phyloP scores from a whole-genome alignment of 2,329 filamentous ascomycete species.

The Fusarium devonianum region DNA sequence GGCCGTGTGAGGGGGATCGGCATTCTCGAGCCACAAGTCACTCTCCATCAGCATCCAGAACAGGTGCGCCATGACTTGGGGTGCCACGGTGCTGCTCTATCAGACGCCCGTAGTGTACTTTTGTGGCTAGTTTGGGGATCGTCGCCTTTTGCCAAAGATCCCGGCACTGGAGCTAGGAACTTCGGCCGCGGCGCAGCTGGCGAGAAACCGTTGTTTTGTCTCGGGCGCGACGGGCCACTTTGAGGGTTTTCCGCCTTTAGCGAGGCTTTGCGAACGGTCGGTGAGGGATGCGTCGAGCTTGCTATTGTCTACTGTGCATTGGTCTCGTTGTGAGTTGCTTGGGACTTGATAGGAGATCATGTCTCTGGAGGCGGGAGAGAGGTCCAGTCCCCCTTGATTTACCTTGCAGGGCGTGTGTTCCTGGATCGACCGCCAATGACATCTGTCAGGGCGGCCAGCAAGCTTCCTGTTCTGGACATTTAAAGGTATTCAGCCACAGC shows the following conservation, averaged over 20 bases:
- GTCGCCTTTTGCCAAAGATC: conserved; percentile 9
- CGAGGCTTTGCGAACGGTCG: conserved; percentile 17
- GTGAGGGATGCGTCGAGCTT: no score
- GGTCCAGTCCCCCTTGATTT: neutral
- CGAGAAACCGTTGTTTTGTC: conserved; percentile 1
- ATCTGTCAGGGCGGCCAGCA: conserved; percentile 12
- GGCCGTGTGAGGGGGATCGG: conserved; percentile 32
- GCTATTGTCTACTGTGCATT: no score
- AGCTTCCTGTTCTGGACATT: conserved; percentile 39
- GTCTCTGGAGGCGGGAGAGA: neutral
- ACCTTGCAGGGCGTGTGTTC: conserved; percentile 15
- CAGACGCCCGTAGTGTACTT: conserved; percentile 1
- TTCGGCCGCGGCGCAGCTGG: conserved; percentile 8
- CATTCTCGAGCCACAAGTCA: conserved; percentile 41
- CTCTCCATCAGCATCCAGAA: conserved; percentile 31
- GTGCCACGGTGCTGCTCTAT: conserved; percentile 9
- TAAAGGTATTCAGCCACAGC: conserved; percentile 29
- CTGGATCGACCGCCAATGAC: conserved; percentile 33
- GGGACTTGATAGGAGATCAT: no score
- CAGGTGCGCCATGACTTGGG: conserved; percentile 9
- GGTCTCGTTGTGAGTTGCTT: no score
- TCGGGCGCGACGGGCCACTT: conserved; percentile 10
- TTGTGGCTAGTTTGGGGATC: conserved; percentile 5
- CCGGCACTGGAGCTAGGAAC: conserved; percentile 20
- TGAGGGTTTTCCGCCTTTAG: conserved; percentile 5